Base-by-base conservation (phyloP, 2,329 filamentous ascomycete genomes). In the Clonostachys sp. region DNA sequence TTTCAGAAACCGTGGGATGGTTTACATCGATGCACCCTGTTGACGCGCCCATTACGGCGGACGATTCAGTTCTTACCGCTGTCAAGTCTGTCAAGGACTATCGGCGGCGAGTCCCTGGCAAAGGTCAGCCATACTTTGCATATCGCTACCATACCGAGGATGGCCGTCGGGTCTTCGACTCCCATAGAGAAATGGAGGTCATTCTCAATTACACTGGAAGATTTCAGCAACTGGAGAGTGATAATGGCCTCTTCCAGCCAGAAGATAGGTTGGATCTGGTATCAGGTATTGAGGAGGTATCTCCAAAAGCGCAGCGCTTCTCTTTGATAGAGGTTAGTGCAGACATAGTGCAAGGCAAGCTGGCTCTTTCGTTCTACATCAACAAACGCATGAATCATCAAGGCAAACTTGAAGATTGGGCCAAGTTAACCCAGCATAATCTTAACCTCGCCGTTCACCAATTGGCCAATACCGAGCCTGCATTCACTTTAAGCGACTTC, bases 1-100 rank as follows among this genome's bases (percentile, higher is more conserved):
- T 67, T 2, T 67, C 70, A 0, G 50, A 58, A 2, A 73, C 68
- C 0, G 65, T 74, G 1, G 72, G 72, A 6, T 75, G 71, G 71
- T 74, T 74, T 47, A 73, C 72, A 1, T 68, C 68, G 0, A 57
- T 74, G 48, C 54, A 50, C 5, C 57, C 56, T 1, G 17, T 57
- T 3, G 53, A 54, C 0, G 48, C 51, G 2, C 5, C 48, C 0
- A 47, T 67, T 1, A 40, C 51, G 2, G 1, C 3, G 1, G 42
- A 50, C 0, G 14, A 44, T 2, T 49, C 53, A 8, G 33, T 55
- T 6, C 12, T 61, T 3, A 49, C 57, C 4, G 8, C 56, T 1
- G 47, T 58, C 12, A 12, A 44, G 5, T 52, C 47, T 45, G 45
- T 59, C 16, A 53, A 56, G 6, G 58, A 62, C 33, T 49, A 52